Percentiles rank a stretch among this genome's conserved stretches.
phyloP scores from a whole-genome alignment of 2,329 filamentous ascomycete genomes.

The Fusarium avenaceum region DNA sequence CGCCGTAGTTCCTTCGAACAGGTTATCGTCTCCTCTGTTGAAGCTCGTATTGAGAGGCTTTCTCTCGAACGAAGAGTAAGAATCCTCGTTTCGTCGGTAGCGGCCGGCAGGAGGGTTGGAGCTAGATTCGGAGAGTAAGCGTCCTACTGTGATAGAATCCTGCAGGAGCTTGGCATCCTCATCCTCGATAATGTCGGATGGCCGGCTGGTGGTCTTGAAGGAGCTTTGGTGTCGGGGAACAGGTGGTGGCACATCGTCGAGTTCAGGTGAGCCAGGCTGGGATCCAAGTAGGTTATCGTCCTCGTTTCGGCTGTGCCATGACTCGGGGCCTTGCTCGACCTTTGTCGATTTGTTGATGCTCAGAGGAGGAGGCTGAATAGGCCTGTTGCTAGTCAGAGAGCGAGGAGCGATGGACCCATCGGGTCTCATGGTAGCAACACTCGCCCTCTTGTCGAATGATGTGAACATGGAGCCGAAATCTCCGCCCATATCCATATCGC shows the following conservation, averaged over 20 bases:
- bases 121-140: conserved; percentile 56
- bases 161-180: conserved; percentile 67
- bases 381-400: conserved; percentile 62
- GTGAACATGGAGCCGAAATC: conserved; percentile 70
- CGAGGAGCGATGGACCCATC: conserved; percentile 57
- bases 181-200: conserved; percentile 61
- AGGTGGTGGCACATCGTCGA: conserved; percentile 57
- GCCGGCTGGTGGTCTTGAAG: conserved; percentile 52
- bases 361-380: conserved; percentile 60
- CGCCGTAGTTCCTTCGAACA: conserved; percentile 65
- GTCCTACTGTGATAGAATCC: conserved; percentile 65
- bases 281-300: conserved; percentile 62
- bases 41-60: conserved; percentile 50
- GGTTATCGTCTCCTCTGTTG: conserved; percentile 66
- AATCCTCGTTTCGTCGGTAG: conserved; percentile 60
- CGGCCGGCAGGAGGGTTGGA: conserved; percentile 40
- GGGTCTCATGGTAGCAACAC: conserved; percentile 62
- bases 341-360: conserved; percentile 61
- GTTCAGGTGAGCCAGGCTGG: conserved; percentile 55
- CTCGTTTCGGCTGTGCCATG: conserved; percentile 64
- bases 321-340: conserved; percentile 62
- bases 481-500: conserved; percentile 66
- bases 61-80: conserved; percentile 52
- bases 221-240: conserved; percentile 57
- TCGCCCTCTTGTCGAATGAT: conserved; percentile 68